These are phyloP conservation scores for Actinomortierella wolfii DNA, from an alignment of 371 early-diverging fungal species.

Conservation along the genomic window DNA sequence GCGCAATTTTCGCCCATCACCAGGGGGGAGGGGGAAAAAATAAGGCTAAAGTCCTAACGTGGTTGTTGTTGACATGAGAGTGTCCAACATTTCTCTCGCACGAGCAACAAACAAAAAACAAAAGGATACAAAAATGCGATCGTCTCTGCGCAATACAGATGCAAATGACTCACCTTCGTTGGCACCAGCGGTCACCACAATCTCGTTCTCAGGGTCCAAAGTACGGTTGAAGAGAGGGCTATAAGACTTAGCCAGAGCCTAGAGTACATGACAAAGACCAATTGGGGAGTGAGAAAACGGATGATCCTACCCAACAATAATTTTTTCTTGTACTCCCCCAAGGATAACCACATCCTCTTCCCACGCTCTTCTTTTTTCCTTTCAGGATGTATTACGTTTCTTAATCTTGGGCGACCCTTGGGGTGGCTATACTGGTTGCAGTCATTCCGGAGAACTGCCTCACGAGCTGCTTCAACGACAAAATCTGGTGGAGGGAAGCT, in stretches of 20 bases:
- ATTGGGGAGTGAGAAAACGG: conserved; percentile 8
- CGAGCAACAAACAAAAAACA: background rate
- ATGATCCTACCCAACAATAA: background rate
- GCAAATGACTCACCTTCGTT: conserved; percentile 74
- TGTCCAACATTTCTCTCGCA: too few species aligned
- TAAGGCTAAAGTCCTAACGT: too few species aligned
- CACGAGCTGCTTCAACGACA: conserved; percentile 80
- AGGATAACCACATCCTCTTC: too few species aligned
- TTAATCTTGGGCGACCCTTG: conserved; percentile 80
- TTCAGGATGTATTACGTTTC: too few species aligned
- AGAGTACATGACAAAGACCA: conserved; percentile 5
- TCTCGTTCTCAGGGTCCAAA: conserved; percentile 81
- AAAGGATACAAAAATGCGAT: background rate
- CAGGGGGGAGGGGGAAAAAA: too few species aligned
- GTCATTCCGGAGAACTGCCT: conserved; percentile 65
- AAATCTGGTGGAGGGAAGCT: conserved; percentile 90
- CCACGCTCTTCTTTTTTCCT: too few species aligned
- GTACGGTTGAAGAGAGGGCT: conserved; percentile 64
- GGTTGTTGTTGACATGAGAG: too few species aligned
- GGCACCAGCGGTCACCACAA: conserved; percentile 92
- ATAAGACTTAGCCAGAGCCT: conserved; percentile 82
- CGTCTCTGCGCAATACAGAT: conserved; percentile 3
- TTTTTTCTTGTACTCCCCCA: background rate
- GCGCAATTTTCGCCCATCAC: too few species aligned
- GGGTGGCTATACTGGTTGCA: conserved; percentile 89